Conservation (phyloP, 352 stramenopile genomes). For the Phytophthora niederhauseri region DNA sequence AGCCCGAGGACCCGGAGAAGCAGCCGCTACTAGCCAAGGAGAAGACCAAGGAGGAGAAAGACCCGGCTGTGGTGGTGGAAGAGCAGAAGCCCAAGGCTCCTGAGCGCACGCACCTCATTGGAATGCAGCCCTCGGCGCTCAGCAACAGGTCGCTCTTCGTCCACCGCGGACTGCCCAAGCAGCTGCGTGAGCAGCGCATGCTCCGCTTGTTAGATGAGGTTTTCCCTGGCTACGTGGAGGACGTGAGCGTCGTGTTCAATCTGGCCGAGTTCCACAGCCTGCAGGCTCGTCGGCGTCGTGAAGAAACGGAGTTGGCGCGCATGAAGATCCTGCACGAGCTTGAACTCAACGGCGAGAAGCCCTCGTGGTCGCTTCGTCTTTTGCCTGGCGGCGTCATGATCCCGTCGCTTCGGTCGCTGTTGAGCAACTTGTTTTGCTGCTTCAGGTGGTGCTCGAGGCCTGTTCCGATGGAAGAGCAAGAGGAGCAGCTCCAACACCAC, state of each 20-base stretch:
- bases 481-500: conserved; percentile 36
- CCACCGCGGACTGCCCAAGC: conserved; percentile 76
- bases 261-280: conserved; percentile 73
- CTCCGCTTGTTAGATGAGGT: conserved; percentile 82
- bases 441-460: conserved; percentile 49
- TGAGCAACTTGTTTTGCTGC: conserved; percentile 52
- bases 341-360: conserved; percentile 41
- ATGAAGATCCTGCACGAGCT: conserved; percentile 60
- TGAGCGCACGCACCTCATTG: conserved; percentile 63
- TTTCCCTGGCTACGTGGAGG: conserved; percentile 81
- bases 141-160: conserved; percentile 82
- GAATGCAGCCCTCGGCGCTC: conserved; percentile 81
- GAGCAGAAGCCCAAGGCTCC: conserved; percentile 21
- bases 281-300: conserved; percentile 51
- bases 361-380: conserved; percentile 71
- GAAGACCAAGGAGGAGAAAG: conserved; percentile 25
- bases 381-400: conserved; percentile 77
- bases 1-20: conserved; percentile 25
- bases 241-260: conserved; percentile 85
- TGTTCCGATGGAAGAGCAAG: conserved; percentile 52
- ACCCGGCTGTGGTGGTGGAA: conserved; percentile 15
- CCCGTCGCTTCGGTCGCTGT: conserved; percentile 56
- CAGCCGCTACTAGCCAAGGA: conserved; percentile 29
- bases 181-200: conserved; percentile 74
- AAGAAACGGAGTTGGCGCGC: conserved; percentile 64